Evolutionary conservation across 441 rosid genomes (phyloP).

Genomic region (Gossypium laxum): DNA sequence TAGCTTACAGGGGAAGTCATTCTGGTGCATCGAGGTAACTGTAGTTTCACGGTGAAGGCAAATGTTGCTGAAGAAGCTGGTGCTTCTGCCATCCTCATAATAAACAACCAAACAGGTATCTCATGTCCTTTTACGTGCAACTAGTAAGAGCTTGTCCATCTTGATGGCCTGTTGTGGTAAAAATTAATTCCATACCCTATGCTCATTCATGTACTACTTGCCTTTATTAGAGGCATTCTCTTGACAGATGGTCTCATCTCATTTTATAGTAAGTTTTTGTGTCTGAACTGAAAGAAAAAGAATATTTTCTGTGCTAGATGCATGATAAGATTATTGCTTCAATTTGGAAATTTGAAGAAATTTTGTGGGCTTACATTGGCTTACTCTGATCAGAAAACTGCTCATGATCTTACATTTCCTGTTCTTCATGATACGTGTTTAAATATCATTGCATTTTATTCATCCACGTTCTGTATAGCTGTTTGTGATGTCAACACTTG

Average conservation of each 20-base stretch:
- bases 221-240: background rate
- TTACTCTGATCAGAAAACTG: background rate
- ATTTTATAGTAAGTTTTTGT: background rate
- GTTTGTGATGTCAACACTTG: background rate
- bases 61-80: conserved; percentile 34
- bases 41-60: conserved; percentile 43
- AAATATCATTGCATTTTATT: background rate
- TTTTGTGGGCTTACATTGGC: background rate
- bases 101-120: conserved; percentile 39
- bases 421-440: background rate
- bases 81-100: conserved; percentile 42
- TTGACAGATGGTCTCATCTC: background rate
- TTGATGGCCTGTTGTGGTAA: conserved; percentile 6
- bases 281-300: background rate
- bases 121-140: background rate
- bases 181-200: background rate
- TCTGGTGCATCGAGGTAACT: conserved; percentile 41
- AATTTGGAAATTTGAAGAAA: background rate
- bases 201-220: background rate
- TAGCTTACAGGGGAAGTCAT: conserved; percentile 38
- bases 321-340: background rate
- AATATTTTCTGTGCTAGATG: background rate
- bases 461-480: background rate
- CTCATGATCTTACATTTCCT: background rate
- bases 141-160: conserved; percentile 4